Conservation (phyloP, 2,329 filamentous ascomycete genomes). For the Fusarium robinianum region DNA sequence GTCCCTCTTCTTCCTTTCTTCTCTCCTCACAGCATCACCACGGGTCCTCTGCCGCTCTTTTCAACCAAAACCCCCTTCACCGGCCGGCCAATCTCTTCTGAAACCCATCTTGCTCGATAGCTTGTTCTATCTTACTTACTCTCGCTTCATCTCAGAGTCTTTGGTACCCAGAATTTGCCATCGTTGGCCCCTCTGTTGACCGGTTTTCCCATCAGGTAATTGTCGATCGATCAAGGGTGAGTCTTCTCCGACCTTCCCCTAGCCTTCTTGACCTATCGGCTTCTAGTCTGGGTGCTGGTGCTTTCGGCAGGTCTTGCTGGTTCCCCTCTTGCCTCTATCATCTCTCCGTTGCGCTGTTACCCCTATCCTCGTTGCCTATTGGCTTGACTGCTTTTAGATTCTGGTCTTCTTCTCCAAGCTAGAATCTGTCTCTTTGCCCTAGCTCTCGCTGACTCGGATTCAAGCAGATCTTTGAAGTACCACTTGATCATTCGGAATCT, state of each 20-base stretch:
- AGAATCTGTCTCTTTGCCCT: background rate
- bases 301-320: too few relatives aligned
- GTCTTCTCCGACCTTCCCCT: constrained; percentile 13
- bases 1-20: constrained; percentile 26
- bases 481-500: constrained; percentile 40
- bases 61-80: constrained; percentile 38
- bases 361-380: too few relatives aligned
- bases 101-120: constrained; percentile 62
- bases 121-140: constrained; percentile 63
- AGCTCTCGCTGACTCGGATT: constrained; percentile 1
- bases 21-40: constrained; percentile 53
- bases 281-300: too few relatives aligned
- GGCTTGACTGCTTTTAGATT: too few relatives aligned
- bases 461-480: constrained; percentile 38
- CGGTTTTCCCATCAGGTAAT: constrained; percentile 39
- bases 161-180: constrained; percentile 54
- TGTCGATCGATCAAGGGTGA: constrained; percentile 38
- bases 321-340: too few relatives aligned
- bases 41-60: constrained; percentile 49
- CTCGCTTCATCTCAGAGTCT: constrained; percentile 59
- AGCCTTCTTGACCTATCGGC: too few relatives aligned
- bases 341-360: too few relatives aligned
- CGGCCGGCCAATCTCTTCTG: constrained; percentile 40
- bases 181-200: constrained; percentile 39
- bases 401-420: too few relatives aligned